Conservation (phyloP, 495 filamentous ascomycete genomes). For the Penicillium cosmopolitanum region DNA sequence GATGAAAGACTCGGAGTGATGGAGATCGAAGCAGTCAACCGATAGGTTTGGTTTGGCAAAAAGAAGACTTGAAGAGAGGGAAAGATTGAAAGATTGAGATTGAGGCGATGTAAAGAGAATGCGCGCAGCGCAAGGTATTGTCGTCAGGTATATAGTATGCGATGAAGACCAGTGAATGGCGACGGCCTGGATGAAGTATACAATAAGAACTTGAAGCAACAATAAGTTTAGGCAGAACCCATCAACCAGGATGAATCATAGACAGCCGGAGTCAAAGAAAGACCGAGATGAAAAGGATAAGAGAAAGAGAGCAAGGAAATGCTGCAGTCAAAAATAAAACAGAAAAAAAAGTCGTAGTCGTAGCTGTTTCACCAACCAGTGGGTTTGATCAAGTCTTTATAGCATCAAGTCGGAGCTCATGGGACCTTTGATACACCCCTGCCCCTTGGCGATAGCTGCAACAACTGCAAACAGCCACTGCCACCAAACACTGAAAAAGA, state of each 20-base stretch:
- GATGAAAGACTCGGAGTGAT: too few relatives aligned
- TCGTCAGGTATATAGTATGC: not conserved
- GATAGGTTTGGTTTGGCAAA: not conserved
- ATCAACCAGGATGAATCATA: constrained; percentile 15
- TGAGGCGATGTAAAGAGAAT: constrained; percentile 2
- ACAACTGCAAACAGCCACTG: not conserved
- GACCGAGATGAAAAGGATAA: not conserved
- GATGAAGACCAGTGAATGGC: not conserved
- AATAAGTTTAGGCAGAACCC: constrained; percentile 8
- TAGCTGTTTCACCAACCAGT: constrained; percentile 12
- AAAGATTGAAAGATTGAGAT: constrained; percentile 24
- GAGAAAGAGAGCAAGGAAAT: constrained; percentile 8
- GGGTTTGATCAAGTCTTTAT: constrained; percentile 23
- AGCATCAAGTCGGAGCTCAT: constrained; percentile 4
- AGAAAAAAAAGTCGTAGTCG: constrained; percentile 8
- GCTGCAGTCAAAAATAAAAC: constrained; percentile 16
- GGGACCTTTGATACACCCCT: not conserved
- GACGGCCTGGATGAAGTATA: not conserved
- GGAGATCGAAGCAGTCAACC: not conserved
- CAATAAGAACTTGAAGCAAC: not conserved
- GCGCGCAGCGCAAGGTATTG: constrained; percentile 1
- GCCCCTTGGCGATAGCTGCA: not conserved
- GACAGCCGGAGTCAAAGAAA: constrained; percentile 1
- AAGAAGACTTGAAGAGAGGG: constrained; percentile 14
- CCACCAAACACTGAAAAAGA: constrained; percentile 4